phyloP scores from a whole-genome alignment of 352 stramenopile species.

The Phytophthora aleatoria region DNA sequence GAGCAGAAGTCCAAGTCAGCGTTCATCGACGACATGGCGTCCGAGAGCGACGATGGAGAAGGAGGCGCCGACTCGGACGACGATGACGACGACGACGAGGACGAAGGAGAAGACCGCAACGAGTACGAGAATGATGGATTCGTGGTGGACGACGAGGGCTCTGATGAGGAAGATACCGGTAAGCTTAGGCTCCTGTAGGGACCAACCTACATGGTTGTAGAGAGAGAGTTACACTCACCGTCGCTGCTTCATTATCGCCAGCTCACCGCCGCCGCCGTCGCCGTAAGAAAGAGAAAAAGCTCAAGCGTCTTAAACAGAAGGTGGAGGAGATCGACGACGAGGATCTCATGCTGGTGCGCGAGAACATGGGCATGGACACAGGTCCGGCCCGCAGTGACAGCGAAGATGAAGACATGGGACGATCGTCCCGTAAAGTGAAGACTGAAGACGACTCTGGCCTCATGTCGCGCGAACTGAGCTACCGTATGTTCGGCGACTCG shows the following conservation, averaged over 20 bases:
- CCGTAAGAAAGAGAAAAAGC: slow-evolving; percentile 89
- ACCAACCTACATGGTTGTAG: background rate
- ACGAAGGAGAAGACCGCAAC: slow-evolving; percentile 86
- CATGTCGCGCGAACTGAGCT: slow-evolving; percentile 87
- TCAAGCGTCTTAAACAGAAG: slow-evolving; percentile 88
- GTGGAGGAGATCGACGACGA: slow-evolving; percentile 89
- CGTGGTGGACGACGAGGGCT: slow-evolving; percentile 84
- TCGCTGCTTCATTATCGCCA: slow-evolving; percentile 25
- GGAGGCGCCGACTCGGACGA: slow-evolving; percentile 56
- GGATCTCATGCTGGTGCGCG: slow-evolving; percentile 87
- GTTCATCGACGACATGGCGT: slow-evolving; percentile 91
- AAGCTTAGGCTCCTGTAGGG: slow-evolving; percentile 13
- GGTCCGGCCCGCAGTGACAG: slow-evolving; percentile 74
- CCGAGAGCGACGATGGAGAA: slow-evolving; percentile 81
- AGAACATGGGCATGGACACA: slow-evolving; percentile 89
- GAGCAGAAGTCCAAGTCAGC: slow-evolving; percentile 74
- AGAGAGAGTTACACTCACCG: slow-evolving; percentile 18
- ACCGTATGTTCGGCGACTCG: slow-evolving; percentile 90
- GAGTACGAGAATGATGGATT: slow-evolving; percentile 92
- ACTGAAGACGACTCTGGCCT: slow-evolving; percentile 73
- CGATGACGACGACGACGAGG: slow-evolving; percentile 79
- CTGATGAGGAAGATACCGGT: slow-evolving; percentile 72
- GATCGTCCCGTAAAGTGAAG: slow-evolving; percentile 73
- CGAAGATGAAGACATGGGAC: slow-evolving; percentile 79
- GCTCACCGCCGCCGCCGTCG: slow-evolving; percentile 68